These are phyloP conservation scores for Lepidium africanum DNA, from an alignment of 345 rosid species.

Conservation along the genomic window DNA sequence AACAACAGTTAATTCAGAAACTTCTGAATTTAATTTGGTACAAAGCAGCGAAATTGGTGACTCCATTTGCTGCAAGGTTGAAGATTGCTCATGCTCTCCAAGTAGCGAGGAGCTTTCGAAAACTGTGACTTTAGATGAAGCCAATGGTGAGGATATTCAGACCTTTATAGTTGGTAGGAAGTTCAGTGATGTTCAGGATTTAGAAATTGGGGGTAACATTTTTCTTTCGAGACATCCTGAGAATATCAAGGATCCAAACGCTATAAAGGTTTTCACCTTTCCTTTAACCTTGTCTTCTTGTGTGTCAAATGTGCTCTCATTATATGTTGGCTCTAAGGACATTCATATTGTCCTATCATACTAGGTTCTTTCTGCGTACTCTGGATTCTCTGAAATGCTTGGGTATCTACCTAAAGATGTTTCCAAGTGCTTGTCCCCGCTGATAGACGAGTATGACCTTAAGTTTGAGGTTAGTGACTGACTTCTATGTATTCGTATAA, in stretches of 20 bases:
- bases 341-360: background rate
- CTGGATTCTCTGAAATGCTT: constrained; percentile 39
- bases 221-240: constrained; percentile 66
- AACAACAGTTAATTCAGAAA: background rate
- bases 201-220: constrained; percentile 39
- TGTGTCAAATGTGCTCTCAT: background rate
- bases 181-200: constrained; percentile 52
- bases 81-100: constrained; percentile 19
- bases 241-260: constrained; percentile 64
- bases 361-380: constrained; percentile 61
- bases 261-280: constrained; percentile 51
- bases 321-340: background rate
- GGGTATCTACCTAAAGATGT: constrained; percentile 81
- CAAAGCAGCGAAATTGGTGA: constrained; percentile 9
- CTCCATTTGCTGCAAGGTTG: constrained; percentile 12
- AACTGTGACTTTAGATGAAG: constrained; percentile 15
- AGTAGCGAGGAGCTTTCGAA: constrained; percentile 9
- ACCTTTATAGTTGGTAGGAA: constrained; percentile 86
- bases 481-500: background rate
- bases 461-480: constrained; percentile 55
- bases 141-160: constrained; percentile 35
- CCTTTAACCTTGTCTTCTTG: background rate
- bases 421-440: constrained; percentile 62
- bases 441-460: constrained; percentile 48
- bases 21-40: background rate